A percentile compares a stretch with the other conserved stretches of the same genome.
Conservation (phyloP, 345 rosid species). For the Lepidium aucheri region DNA sequence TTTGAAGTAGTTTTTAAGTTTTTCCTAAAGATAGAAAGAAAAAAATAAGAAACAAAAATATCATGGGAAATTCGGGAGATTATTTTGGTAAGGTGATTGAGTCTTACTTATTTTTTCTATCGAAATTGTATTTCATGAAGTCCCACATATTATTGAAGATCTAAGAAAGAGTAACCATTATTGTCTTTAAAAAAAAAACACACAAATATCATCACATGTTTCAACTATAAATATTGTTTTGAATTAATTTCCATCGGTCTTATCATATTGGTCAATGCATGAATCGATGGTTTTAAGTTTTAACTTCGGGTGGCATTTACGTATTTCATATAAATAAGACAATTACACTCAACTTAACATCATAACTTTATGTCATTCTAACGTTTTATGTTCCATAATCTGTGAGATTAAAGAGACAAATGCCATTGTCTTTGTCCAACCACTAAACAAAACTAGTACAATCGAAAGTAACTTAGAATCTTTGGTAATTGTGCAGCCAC, state of each 20-base stretch:
- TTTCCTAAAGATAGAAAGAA: too few relatives aligned
- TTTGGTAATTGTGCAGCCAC: constrained; percentile 31
- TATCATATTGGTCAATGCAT: not conserved
- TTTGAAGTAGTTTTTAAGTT: too few relatives aligned
- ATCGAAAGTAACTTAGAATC: constrained; percentile 28
- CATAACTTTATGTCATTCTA: constrained; percentile 25
- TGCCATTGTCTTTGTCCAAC: constrained; percentile 25
- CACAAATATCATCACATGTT: not conserved
- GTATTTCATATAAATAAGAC: not conserved
- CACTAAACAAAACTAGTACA: constrained; percentile 24
- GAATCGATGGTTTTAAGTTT: not conserved
- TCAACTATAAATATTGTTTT: not conserved
- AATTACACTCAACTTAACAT: constrained; percentile 5
- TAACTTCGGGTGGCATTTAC: not conserved
- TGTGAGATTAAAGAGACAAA: constrained; percentile 3
- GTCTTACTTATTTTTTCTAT: too few relatives aligned
- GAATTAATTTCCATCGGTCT: not conserved
- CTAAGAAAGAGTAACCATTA: too few relatives aligned
- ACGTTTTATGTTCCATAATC: constrained; percentile 6
- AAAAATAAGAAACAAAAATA: not conserved
- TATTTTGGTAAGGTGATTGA: too few relatives aligned
- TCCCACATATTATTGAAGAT: too few relatives aligned
- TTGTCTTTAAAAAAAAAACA: too few relatives aligned
- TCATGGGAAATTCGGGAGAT: too few relatives aligned
- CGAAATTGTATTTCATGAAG: too few relatives aligned